Evolutionary conservation across 768 basidiomycete species (phyloP), one percentile per base, ranked within the genome.

Genomic region (Kondoa subrosea): DNA sequence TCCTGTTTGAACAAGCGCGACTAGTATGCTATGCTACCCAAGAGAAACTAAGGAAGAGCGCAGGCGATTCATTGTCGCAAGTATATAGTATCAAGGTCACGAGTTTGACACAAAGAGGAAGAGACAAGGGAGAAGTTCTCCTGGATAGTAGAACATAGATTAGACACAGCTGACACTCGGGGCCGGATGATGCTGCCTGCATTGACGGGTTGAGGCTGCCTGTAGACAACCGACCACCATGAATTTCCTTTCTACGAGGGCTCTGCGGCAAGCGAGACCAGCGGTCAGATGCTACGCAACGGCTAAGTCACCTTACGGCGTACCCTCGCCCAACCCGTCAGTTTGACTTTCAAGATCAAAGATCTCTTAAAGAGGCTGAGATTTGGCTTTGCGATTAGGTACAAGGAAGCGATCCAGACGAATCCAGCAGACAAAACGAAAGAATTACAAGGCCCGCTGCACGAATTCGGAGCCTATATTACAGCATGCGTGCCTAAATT

Each of bases 401-500:
- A 69, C 57, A 57, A 40, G 25, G 68, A 69, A 66, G 16, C 30
- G 31, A 66, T 57, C 27, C 67, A 66, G 21, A 67, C 34, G 16
- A 66, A 69, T 34, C 66, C 65, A 8, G 58, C 57, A 17, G 29
- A 34, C 15, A 66, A 67, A 40, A 67, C 66, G 56, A 56, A 33
- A 32, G 68, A 56, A 33, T 31, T 69, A 34, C 65, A 67, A 40
- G 67, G 61, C 12, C 69, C 69, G 30, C 57, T 69, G 58, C 67
- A 70, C 40, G 67, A 70, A 12, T 70, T 70, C 40, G 69, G 69
- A n/a, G 30, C 67, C 59, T 70, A 70, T 57, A 57, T 70, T 56
- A 70, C 67, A 3, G 34, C 69, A 2, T 67, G 67, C 68, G 34
- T 70, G 29, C 69, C 69, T 65, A 97, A 95, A 80, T 95, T 85